phyloP scores from a whole-genome alignment of 192 early-diverging fungal species.

The Backusella psychrophila region DNA sequence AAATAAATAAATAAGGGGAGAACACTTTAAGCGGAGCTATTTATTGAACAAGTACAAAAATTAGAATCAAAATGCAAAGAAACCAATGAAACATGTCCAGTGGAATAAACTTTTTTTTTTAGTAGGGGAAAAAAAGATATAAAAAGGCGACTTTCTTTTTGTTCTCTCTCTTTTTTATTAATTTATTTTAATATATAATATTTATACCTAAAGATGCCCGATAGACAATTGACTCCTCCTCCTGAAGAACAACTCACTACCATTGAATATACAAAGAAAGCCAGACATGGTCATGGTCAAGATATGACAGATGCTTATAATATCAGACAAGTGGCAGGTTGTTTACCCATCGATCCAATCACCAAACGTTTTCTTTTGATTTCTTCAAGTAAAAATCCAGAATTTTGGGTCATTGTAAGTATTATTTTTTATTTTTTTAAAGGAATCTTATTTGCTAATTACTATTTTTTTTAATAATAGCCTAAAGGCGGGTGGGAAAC shows the following conservation, averaged over 20 bases:
- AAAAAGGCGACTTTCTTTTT: background rate
- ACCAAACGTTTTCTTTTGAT: constrained; percentile 46
- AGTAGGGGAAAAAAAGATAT: background rate
- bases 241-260: background rate
- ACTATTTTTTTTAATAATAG: constrained; percentile 19
- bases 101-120: background rate
- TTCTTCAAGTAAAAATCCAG: constrained; percentile 43
- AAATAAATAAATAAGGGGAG: background rate
- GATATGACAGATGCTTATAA: constrained; percentile 18
- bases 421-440: background rate
- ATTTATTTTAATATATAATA: background rate
- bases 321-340: constrained; percentile 43
- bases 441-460: background rate
- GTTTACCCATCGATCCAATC: constrained; percentile 46
- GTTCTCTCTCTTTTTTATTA: background rate
- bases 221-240: constrained; percentile 12
- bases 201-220: background rate
- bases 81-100: background rate
- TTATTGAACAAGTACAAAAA: background rate
- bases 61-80: background rate
- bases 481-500: constrained; percentile 68
- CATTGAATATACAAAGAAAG: constrained; percentile 21
- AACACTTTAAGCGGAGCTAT: background rate
- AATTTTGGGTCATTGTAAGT: constrained; percentile 50
- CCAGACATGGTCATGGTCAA: constrained; percentile 25